Percentiles rank a stretch among this genome's conserved stretches.
phyloP scores from a whole-genome alignment of 2,329 filamentous ascomycete species.

The Calonectria honghensis region DNA sequence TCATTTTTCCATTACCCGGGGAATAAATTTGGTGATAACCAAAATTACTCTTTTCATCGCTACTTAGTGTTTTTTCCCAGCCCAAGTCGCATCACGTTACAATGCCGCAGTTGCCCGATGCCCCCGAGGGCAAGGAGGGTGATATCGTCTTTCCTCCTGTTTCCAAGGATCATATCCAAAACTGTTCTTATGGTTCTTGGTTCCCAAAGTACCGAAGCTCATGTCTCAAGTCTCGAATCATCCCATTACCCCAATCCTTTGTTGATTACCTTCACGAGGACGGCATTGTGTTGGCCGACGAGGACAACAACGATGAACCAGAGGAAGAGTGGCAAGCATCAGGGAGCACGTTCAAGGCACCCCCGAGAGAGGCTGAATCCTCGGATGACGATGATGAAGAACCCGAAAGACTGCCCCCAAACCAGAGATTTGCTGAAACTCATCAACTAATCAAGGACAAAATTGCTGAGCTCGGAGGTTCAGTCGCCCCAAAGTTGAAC shows the following conservation, averaged over 20 bases:
- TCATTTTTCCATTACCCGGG: background rate
- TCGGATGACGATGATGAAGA: slow-evolving; percentile 69
- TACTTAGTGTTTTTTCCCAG: background rate
- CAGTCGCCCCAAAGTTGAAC: slow-evolving; percentile 94
- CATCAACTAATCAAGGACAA: slow-evolving; percentile 85
- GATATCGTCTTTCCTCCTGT: slow-evolving; percentile 85
- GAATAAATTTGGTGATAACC: background rate
- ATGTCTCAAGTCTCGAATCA: slow-evolving; percentile 89
- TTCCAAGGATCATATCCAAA: slow-evolving; percentile 89
- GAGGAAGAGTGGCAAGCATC: slow-evolving; percentile 71
- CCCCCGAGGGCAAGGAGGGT: slow-evolving; percentile 44
- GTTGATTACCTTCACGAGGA: slow-evolving; percentile 92
- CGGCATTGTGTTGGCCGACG: slow-evolving; percentile 90
- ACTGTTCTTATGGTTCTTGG: slow-evolving; percentile 97
- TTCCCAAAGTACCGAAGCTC: slow-evolving; percentile 87
- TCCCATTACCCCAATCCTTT: slow-evolving; percentile 85
- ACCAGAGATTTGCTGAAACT: slow-evolving; percentile 79
- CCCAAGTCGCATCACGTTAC: background rate
- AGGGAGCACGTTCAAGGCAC: slow-evolving; percentile 54
- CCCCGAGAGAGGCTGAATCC: slow-evolving; percentile 66
- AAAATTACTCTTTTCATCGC: background rate
- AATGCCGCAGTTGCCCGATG: slow-evolving; percentile 61
- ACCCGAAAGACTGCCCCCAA: slow-evolving; percentile 65
- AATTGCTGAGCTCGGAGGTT: slow-evolving; percentile 88
- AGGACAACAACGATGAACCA: slow-evolving; percentile 72